Conservation (phyloP, 2,329 filamentous ascomycete genomes). For the Aotearoamyces nothofagi region DNA sequence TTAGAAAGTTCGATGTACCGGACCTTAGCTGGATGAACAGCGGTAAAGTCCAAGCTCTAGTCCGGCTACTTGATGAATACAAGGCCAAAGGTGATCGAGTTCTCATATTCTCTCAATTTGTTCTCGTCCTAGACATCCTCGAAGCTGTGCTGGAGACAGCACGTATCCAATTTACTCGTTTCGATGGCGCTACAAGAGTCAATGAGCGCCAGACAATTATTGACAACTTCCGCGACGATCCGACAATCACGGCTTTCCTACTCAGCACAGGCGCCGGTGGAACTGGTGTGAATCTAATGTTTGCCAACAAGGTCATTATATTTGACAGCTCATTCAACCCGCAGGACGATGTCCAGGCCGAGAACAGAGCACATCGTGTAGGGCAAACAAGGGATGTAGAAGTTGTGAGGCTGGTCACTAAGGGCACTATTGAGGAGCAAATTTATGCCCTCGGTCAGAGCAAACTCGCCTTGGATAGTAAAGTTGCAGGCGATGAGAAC, state of each 20-base stretch:
- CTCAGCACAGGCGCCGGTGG: conserved; percentile 88
- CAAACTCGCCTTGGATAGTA: conserved; percentile 77
- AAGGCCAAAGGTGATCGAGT: conserved; percentile 71
- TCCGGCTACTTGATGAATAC: conserved; percentile 59
- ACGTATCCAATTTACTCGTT: conserved; percentile 62
- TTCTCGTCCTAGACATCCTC: conserved; percentile 79
- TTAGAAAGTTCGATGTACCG: conserved; percentile 39
- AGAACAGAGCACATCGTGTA: conserved; percentile 90
- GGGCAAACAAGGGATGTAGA: conserved; percentile 86
- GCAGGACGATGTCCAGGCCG: conserved; percentile 94
- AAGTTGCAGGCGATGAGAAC: conserved; percentile 45
- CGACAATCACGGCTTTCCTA: conserved; percentile 75
- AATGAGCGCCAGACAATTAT: conserved; percentile 75
- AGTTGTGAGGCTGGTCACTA: conserved; percentile 70
- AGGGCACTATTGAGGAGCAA: conserved; percentile 78
- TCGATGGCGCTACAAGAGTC: conserved; percentile 75
- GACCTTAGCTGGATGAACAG: conserved; percentile 41
- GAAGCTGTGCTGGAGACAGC: conserved; percentile 64
- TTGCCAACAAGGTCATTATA: conserved; percentile 94
- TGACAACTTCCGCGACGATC: conserved; percentile 67
- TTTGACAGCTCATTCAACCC: conserved; percentile 97
- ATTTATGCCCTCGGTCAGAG: conserved; percentile 84
- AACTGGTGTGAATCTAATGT: conserved; percentile 92
- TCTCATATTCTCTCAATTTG: conserved; percentile 88
- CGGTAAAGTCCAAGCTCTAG: conserved; percentile 74